These are phyloP conservation scores for Azolla pinnata DNA, from an alignment of 75 land plant genomes.

Conservation along the genomic window DNA sequence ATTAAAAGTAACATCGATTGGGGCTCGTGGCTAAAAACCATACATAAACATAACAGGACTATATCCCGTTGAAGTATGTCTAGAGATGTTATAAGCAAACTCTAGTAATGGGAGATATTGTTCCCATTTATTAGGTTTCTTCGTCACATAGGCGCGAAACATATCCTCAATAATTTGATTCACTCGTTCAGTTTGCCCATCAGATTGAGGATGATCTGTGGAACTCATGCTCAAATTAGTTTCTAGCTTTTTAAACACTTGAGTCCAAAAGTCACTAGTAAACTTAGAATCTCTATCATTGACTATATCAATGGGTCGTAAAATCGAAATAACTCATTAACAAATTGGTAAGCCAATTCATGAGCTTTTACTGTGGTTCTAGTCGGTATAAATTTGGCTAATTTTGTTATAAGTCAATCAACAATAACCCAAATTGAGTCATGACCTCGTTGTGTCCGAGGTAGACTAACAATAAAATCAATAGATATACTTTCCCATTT, in stretches of 20 bases:
- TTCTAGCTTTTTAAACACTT: not conserved
- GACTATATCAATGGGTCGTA: constrained; percentile 18
- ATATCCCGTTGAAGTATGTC: constrained; percentile 7
- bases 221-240: not conserved
- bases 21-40: not conserved
- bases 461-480: constrained; percentile 19
- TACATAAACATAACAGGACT: constrained; percentile 15
- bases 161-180: constrained; percentile 14
- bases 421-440: constrained; percentile 16
- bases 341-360: constrained; percentile 6
- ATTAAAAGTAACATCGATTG: not conserved
- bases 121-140: constrained; percentile 11
- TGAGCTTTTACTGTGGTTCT: not conserved
- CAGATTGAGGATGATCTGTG: constrained; percentile 23
- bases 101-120: constrained; percentile 20
- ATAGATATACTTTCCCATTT: constrained; percentile 16
- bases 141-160: constrained; percentile 10
- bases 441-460: constrained; percentile 6
- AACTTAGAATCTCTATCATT: constrained; percentile 16
- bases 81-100: constrained; percentile 25
- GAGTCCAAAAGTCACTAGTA: constrained; percentile 12
- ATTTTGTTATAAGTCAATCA: constrained; percentile 19
- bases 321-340: constrained; percentile 8
- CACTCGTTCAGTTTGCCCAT: constrained; percentile 19
- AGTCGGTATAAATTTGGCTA: constrained; percentile 16